Evolutionary conservation across 192 early-diverging fungal genomes (phyloP).

Genomic region (Umbelopsis sp.): DNA sequence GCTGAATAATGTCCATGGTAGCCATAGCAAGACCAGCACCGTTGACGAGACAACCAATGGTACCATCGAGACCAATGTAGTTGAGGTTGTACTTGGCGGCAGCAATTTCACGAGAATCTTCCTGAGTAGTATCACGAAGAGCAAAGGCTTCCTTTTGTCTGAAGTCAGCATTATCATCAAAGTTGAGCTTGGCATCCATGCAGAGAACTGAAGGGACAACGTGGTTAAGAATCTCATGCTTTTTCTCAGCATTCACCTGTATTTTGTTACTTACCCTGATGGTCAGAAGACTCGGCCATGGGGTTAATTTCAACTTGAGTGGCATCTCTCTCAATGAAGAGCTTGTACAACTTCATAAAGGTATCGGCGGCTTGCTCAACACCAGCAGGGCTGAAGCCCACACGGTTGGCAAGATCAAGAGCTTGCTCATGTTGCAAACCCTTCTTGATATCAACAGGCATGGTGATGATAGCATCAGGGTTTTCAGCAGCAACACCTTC

Average conservation of each 20-base stretch:
- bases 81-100: conserved; percentile 97
- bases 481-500: conserved; percentile 92
- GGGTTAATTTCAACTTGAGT: conserved; percentile 99
- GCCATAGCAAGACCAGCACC: conserved; percentile 99
- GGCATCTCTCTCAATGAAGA: conserved; percentile 96
- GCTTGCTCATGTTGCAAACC: conserved; percentile 81
- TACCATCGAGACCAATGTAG: conserved; percentile 99
- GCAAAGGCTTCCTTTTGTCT: conserved; percentile 89
- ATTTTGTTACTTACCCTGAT: conserved; percentile 61
- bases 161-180: conserved; percentile 99
- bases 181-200: conserved; percentile 99
- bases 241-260: background rate
- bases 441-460: conserved; percentile 86
- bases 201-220: conserved; percentile 43
- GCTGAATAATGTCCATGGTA: conserved; percentile 99
- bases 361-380: conserved; percentile 87
- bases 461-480: conserved; percentile 94
- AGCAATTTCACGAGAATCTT: conserved; percentile 96
- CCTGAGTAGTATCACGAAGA: conserved; percentile 92
- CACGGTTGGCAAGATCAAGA: conserved; percentile 73
- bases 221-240: conserved; percentile 1
- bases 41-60: conserved; percentile 98
- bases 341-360: conserved; percentile 91
- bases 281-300: conserved; percentile 85
- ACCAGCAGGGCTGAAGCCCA: conserved; percentile 86